These are phyloP conservation scores for Plasmodium yoelii DNA, from an alignment of 169 alveolate species.

Conservation along the genomic window DNA sequence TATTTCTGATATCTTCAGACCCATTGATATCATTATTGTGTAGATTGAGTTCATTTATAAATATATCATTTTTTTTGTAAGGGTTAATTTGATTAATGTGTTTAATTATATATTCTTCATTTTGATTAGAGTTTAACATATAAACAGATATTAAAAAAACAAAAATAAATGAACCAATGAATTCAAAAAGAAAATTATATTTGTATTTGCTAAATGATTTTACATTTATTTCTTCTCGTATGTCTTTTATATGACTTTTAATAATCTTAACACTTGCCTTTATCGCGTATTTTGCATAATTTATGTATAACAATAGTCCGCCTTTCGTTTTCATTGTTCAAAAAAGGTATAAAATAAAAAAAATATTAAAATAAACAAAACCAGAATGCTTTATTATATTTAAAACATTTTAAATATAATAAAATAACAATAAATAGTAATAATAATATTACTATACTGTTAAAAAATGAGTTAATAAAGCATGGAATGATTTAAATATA, in stretches of 20 bases:
- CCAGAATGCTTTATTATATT: too few relatives aligned
- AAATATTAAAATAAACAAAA: background rate
- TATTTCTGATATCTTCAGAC: slow-evolving; percentile 11
- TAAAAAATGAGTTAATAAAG: too few relatives aligned
- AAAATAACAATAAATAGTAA: too few relatives aligned
- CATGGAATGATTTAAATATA: too few relatives aligned
- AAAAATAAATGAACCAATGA: slow-evolving; percentile 70
- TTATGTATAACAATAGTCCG: slow-evolving; percentile 16
- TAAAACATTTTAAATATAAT: too few relatives aligned
- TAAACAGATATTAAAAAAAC: slow-evolving; percentile 63
- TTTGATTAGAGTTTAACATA: slow-evolving; percentile 58
- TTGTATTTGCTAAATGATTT: slow-evolving; percentile 68
- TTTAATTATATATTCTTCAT: slow-evolving; percentile 64
- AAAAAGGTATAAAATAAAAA: background rate
- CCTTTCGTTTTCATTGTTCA: slow-evolving; percentile 51
- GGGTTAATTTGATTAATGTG: slow-evolving; percentile 57
- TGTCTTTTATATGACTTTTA: slow-evolving; percentile 43
- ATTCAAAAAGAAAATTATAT: slow-evolving; percentile 66
- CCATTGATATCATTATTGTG: slow-evolving; percentile 43
- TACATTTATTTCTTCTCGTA: slow-evolving; percentile 63
- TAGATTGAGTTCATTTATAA: slow-evolving; percentile 26
- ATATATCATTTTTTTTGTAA: slow-evolving; percentile 41
- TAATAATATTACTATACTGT: too few relatives aligned
- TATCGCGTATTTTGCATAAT: slow-evolving; percentile 16
- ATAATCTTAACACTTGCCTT: slow-evolving; percentile 13